Evolutionary conservation across 441 rosid genomes (phyloP).

Genomic region (Isatis lusitanica): DNA sequence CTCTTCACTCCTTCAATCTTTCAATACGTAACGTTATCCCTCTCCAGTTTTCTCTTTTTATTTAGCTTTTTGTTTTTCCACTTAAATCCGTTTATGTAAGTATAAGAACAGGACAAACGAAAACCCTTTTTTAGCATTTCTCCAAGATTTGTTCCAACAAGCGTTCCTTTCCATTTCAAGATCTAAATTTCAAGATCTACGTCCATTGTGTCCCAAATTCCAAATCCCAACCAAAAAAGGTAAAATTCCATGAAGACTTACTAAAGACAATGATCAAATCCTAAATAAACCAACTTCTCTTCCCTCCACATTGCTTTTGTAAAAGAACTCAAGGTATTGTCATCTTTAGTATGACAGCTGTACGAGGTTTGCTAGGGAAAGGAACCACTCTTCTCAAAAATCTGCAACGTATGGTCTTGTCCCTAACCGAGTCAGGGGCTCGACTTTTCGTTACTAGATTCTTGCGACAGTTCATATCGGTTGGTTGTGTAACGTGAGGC

Average conservation of each 20-base stretch:
- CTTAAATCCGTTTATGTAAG: too few species aligned
- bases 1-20: too few species aligned
- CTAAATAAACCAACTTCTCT: too few species aligned
- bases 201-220: neutral
- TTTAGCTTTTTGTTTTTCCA: too few species aligned
- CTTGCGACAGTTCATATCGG: conserved; percentile 55
- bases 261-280: too few species aligned
- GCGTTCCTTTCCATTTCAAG: neutral
- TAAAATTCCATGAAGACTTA: too few species aligned
- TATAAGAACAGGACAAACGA: neutral
- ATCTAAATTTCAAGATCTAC: too few species aligned
- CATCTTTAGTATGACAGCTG: conserved; percentile 51
- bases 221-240: neutral
- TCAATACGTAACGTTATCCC: too few species aligned
- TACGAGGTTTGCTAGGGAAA: conserved; percentile 51
- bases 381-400: conserved; percentile 38
- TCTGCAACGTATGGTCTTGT: conserved; percentile 63
- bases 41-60: too few species aligned
- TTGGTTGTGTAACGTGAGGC: conserved; percentile 68
- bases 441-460: conserved; percentile 66
- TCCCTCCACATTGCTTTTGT: too few species aligned
- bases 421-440: conserved; percentile 60
- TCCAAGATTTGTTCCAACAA: neutral
- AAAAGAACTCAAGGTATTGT: too few species aligned
- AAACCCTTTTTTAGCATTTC: neutral